Conservation (phyloP, 768 basidiomycete species). For the Mycena indigotica region DNA sequence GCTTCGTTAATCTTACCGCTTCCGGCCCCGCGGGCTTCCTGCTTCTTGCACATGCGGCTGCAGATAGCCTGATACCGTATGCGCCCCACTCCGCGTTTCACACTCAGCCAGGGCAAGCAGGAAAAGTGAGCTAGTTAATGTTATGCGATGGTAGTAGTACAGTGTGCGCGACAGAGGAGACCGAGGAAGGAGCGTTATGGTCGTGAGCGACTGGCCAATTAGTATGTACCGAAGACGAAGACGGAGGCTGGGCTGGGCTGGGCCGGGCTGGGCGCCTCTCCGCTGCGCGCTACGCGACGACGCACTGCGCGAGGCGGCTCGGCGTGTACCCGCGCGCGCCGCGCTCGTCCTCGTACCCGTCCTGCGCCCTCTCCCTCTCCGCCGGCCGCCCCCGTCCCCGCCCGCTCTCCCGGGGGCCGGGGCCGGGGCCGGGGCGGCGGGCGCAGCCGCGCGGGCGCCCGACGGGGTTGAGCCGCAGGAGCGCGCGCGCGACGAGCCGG, state of each 20-base stretch:
- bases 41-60: no score
- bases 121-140: no score
- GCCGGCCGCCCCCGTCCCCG: not conserved
- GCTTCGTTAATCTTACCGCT: no score
- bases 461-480: slow-evolving; percentile 6
- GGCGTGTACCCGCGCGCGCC: not conserved
- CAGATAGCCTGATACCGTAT: no score
- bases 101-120: no score
- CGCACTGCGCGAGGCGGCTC: not conserved
- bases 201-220: not conserved
- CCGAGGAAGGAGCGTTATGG: not conserved
- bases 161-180: not conserved
- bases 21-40: no score
- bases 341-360: slow-evolving; percentile 3
- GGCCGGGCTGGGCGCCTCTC: no score
- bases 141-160: not conserved
- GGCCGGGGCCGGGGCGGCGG: not conserved
- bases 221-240: not conserved
- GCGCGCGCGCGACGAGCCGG: slow-evolving; percentile 1
- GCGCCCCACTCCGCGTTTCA: no score
- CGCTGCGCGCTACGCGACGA: not conserved
- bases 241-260: no score
- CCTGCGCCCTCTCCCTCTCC: no score
- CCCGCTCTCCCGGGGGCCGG: not conserved
- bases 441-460: not conserved